phyloP scores from a whole-genome alignment of 1,139 yeast genomes.

The Hanseniaspora sp. region DNA sequence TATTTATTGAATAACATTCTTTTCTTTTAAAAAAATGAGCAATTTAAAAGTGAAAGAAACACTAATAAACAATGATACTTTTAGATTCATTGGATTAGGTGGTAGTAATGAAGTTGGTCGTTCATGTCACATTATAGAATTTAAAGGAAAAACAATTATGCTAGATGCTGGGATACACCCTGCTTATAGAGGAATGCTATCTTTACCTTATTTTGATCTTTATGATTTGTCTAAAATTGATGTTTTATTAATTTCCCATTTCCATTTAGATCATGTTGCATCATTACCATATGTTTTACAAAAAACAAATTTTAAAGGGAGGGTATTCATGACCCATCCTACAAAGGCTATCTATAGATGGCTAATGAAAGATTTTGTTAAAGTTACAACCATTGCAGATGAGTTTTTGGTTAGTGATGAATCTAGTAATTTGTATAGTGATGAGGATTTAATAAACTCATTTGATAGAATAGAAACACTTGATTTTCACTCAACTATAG shows the following conservation, averaged over 20 bases:
- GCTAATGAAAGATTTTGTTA: constrained; percentile 86
- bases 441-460: constrained; percentile 77
- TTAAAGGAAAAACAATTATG: constrained; percentile 94
- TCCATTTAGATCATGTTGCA: constrained; percentile 96
- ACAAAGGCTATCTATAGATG: constrained; percentile 95
- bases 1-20: background rate
- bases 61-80: constrained; percentile 33
- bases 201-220: constrained; percentile 90
- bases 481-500: constrained; percentile 91
- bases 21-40: background rate
- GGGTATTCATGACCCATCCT: constrained; percentile 98
- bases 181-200: constrained; percentile 78
- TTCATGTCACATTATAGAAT: constrained; percentile 84
- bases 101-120: constrained; percentile 99
- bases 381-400: constrained; percentile 68
- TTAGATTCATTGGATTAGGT: constrained; percentile 87
- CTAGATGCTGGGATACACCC: constrained; percentile 98
- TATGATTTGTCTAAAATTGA: constrained; percentile 83
- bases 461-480: constrained; percentile 86
- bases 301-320: constrained; percentile 83
- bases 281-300: constrained; percentile 97
- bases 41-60: constrained; percentile 17
- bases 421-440: constrained; percentile 60
- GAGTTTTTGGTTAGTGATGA: constrained; percentile 30
- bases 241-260: constrained; percentile 76